Conservation (phyloP, 208 protist genomes). For the Trypanosoma platydactyli region DNA sequence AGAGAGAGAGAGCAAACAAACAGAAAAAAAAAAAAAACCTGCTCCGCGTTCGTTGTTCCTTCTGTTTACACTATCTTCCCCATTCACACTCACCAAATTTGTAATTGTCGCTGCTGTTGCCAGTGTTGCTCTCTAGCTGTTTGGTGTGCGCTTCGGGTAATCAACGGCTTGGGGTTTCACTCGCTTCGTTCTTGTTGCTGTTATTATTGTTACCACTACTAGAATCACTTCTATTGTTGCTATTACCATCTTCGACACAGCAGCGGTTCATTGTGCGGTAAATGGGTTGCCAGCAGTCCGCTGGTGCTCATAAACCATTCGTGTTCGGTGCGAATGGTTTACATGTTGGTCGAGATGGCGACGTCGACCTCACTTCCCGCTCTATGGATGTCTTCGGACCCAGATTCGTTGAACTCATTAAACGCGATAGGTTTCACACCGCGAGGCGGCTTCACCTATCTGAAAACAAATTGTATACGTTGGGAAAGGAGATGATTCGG, state of each 20-base stretch:
- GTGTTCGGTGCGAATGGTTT: constrained; percentile 73
- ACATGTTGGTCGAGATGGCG: constrained; percentile 78
- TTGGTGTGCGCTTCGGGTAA: too few relatives aligned
- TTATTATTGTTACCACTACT: constrained; percentile 3
- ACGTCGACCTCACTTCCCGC: constrained; percentile 74
- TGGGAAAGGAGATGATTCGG: constrained; percentile 75
- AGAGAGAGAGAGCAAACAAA: too few relatives aligned
- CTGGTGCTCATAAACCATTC: not conserved
- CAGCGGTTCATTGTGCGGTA: not conserved
- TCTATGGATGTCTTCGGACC: constrained; percentile 60
- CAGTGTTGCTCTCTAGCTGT: too few relatives aligned
- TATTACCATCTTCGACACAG: too few relatives aligned
- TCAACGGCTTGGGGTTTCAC: too few relatives aligned
- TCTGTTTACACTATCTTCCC: too few relatives aligned
- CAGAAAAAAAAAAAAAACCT: too few relatives aligned
- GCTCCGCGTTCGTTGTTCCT: too few relatives aligned
- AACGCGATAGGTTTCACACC: constrained; percentile 60
- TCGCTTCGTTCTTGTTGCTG: not conserved
- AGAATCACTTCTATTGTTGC: too few relatives aligned
- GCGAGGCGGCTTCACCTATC: constrained; percentile 70
- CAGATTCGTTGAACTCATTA: constrained; percentile 68
- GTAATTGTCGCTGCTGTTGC: too few relatives aligned
- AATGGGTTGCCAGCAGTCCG: constrained; percentile 45
- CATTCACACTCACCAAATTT: too few relatives aligned
- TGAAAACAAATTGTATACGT: constrained; percentile 76